A percentile compares a stretch with the other conserved stretches of the same genome.
Conservation (phyloP, 148 eudicot species). For the Cornus kousa region DNA sequence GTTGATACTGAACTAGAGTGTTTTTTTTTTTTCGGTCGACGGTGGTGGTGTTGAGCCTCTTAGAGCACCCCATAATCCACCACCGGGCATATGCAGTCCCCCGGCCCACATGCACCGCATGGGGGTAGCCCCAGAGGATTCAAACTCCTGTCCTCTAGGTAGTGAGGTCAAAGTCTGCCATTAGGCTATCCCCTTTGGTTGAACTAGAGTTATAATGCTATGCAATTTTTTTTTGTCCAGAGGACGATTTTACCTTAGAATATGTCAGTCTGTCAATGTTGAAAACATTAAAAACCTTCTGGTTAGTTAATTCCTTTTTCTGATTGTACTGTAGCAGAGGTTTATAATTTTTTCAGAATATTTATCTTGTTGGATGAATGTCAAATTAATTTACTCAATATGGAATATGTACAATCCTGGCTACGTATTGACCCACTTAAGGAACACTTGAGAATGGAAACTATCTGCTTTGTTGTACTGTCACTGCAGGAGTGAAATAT, state of each 20-base stretch:
- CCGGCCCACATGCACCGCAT: no score
- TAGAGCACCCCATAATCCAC: no score
- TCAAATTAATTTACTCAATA: background rate
- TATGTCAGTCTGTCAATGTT: background rate
- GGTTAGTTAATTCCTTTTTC: background rate
- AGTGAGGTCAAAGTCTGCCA: no score
- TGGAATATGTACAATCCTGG: background rate
- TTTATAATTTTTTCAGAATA: background rate
- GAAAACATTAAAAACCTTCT: background rate
- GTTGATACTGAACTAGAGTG: background rate
- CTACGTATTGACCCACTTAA: background rate
- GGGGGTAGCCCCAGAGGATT: no score
- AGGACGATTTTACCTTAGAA: background rate
- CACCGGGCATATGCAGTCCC: no score
- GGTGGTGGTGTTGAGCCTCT: no score
- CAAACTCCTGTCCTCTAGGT: no score
- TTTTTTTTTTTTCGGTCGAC: no score
- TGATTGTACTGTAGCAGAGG: background rate
- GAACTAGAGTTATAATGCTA: no score
- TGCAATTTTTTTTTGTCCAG: background rate
- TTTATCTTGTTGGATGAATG: background rate
- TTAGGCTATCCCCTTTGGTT: no score
- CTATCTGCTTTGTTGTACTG: background rate
- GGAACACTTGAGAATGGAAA: background rate
- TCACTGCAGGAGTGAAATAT: background rate